Conservation (phyloP, 2,329 filamentous ascomycete species). For the Phialophora chinensis region DNA sequence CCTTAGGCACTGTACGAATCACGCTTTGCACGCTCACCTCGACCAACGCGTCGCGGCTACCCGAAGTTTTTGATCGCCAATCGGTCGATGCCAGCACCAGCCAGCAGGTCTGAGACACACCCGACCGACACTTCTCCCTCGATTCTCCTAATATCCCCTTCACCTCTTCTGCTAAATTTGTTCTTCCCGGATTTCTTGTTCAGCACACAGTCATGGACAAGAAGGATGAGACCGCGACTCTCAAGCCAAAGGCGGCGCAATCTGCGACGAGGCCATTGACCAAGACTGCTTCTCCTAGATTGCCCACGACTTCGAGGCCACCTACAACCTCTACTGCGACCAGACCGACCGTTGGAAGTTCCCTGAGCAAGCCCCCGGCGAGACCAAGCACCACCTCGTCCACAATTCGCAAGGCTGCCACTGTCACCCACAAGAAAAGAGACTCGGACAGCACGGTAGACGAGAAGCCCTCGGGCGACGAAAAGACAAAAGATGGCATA, state of each 20-base stretch:
- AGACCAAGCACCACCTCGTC: conserved; percentile 44
- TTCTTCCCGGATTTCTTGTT: not conserved
- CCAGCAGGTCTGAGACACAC: conserved; percentile 17
- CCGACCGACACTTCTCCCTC: conserved; percentile 2
- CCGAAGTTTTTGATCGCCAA: conserved; percentile 5
- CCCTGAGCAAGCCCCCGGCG: conserved; percentile 53
- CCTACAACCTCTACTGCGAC: conserved; percentile 41
- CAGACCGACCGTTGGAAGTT: conserved; percentile 45
- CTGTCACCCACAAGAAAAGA: conserved; percentile 48
- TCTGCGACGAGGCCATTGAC: conserved; percentile 46
- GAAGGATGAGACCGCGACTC: conserved; percentile 23
- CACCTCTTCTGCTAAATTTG: not conserved
- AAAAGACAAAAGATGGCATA: conserved; percentile 49
- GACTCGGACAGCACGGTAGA: conserved; percentile 48
- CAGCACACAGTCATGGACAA: conserved; percentile 30
- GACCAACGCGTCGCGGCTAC: conserved; percentile 14
- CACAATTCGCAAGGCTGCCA: conserved; percentile 45
- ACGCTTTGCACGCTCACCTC: not conserved
- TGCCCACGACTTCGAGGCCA: conserved; percentile 41
- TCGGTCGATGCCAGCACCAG: conserved; percentile 16
- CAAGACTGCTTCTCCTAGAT: conserved; percentile 44
- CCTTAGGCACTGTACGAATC: not conserved
- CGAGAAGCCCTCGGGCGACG: conserved; percentile 48
- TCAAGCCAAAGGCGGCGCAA: conserved; percentile 42
- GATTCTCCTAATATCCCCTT: not conserved